Base-by-base conservation (phyloP, 371 early-diverging fungal genomes). In the Mucor indicus region DNA sequence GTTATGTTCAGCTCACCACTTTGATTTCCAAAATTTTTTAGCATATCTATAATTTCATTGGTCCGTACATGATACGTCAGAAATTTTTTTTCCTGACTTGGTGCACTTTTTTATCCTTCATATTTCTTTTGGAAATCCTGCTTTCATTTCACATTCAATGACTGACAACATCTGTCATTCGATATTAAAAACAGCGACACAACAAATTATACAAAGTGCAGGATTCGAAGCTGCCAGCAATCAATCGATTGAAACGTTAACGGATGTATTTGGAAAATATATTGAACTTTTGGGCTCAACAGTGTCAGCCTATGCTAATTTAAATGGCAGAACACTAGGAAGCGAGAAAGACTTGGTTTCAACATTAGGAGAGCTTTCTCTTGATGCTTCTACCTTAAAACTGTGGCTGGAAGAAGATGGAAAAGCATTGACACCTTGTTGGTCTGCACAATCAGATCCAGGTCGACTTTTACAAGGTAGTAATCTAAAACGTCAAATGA, bases 361-460 rank as follows among this genome's bases (percentile, higher is more conserved):
- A 38, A 59, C 67, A 1, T 44, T 76, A 15, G 29, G 47, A 5
- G 69, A 71, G 25, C 44, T 72, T 2, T 55, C 46, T 9, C 46
- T 72, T 13, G 62, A 65, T 20, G 45, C 62, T 0, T 46, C 63
- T 2, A 29, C 48, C 0, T 52, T 76, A 27, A 52, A 52, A 32
- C 50, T 56, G 2, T 76, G 77, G 77, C 21, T 72, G 9, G 68
- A 68, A 12, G 57, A 61, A 48, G 77, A 76, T 44, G 72, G 70
- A 4, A 72, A 72, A 38, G 51, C 57, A 12, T 33, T 76, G n/a
- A 37, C 55, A 31, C 72, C 72, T 4, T 50, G 57, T 35, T 76
- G 77, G 77, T 49, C 69, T n/a, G 61, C 52, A 31, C 64, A 64
- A 40, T 69, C 70, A 4, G 77, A 76, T 68, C 77, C 77, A 13